These are phyloP conservation scores for Salix caprea DNA, from an alignment of 345 rosid genomes.

Conservation along the genomic window DNA sequence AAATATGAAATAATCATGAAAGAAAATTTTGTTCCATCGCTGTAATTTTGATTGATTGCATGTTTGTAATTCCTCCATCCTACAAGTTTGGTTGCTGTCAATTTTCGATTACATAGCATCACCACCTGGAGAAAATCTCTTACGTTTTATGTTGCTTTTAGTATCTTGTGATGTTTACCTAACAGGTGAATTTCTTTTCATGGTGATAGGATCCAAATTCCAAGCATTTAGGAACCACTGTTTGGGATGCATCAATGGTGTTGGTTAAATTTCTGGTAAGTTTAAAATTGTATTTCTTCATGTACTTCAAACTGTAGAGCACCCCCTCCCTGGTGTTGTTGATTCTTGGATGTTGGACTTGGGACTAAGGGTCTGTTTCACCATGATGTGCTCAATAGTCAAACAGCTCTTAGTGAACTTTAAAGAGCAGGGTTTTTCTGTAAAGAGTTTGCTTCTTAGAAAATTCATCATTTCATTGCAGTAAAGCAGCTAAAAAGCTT, in stretches of 20 bases:
- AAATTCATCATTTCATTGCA: no score
- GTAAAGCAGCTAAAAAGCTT: no score
- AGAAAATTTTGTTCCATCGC: neutral
- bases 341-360: neutral
- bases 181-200: conserved; percentile 6
- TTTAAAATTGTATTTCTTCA: neutral
- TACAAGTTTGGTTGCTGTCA: neutral
- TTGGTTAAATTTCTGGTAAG: conserved; percentile 79
- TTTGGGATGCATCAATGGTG: conserved; percentile 97
- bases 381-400: no score
- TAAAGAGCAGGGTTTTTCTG: no score
- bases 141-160: neutral
- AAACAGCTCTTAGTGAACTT: no score
- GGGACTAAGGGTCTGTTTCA: neutral
- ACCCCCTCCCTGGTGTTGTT: neutral
- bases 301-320: neutral
- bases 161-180: conserved; percentile 1
- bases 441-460: no score
- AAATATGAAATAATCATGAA: no score
- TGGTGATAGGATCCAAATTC: conserved; percentile 87
- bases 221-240: conserved; percentile 89
- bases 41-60: neutral
- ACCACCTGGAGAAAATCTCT: neutral
- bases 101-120: neutral
- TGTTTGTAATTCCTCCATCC: neutral